phyloP scores from a whole-genome alignment of 2,329 filamentous ascomycete genomes.

The Colletotrichum sojae region DNA sequence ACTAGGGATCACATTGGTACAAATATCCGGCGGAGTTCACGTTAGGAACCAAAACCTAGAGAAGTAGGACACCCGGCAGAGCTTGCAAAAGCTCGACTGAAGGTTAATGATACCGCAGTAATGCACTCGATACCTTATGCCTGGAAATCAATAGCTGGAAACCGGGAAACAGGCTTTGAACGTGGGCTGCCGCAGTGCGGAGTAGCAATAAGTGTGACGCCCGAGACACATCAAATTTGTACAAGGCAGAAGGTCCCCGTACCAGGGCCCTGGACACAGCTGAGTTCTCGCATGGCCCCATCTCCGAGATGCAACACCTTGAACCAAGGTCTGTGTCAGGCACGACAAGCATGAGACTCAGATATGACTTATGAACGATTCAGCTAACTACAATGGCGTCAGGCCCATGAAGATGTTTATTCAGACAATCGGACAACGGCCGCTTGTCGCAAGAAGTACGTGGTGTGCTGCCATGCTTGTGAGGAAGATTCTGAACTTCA shows the following conservation, averaged over 20 bases:
- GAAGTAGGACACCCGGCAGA: not conserved
- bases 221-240: not conserved
- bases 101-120: conserved; percentile 2
- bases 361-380: not conserved
- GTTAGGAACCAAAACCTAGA: not conserved
- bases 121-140: not conserved
- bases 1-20: conserved; percentile 7
- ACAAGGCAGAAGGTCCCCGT: conserved; percentile 1
- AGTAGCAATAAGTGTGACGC: conserved; percentile 3
- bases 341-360: not conserved
- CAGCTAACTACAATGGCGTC: not conserved
- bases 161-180: conserved; percentile 15
- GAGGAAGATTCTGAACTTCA: not conserved
- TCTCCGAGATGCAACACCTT: conserved; percentile 25
- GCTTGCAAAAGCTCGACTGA: conserved; percentile 1
- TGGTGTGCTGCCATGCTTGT: not conserved
- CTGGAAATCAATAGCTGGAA: not conserved
- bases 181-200: not conserved
- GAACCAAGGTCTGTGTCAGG: conserved; percentile 14
- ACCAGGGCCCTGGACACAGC: conserved; percentile 10
- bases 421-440: conserved; percentile 6
- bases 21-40: not conserved
- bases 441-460: not conserved
- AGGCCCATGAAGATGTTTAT: conserved; percentile 8
- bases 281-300: conserved; percentile 16